A percentile compares a stretch with the other conserved stretches of the same genome.
These are phyloP conservation scores for Eimeria tenella DNA, from an alignment of 169 alveolate genomes.

Conservation along the genomic window DNA sequence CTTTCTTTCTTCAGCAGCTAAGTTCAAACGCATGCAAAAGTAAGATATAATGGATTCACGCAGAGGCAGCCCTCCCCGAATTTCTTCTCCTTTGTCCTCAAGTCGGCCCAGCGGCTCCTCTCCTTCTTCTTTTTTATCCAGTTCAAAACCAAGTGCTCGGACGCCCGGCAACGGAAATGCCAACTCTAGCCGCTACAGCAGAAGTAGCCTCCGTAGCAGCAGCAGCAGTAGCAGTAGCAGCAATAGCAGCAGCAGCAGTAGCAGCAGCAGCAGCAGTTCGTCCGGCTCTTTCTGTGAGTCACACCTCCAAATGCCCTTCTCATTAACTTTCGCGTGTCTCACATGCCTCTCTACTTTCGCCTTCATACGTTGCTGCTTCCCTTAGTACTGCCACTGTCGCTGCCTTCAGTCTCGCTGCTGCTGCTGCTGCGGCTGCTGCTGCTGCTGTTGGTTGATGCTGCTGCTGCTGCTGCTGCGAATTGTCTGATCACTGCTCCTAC, in stretches of 20 bases:
- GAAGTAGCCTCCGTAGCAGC: background rate
- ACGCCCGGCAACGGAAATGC: background rate
- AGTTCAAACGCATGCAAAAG: too few relatives aligned
- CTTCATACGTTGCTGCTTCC: background rate
- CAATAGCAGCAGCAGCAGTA: slow-evolving; percentile 20
- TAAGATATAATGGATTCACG: too few relatives aligned
- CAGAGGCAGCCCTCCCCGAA: too few relatives aligned
- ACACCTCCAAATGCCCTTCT: background rate
- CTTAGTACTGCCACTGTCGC: background rate
- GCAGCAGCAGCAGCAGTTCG: slow-evolving; percentile 34
- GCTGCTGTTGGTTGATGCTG: background rate
- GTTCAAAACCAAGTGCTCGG: background rate
- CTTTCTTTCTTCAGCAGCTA: too few relatives aligned
- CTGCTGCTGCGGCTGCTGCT: slow-evolving; percentile 15
- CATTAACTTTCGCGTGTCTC: background rate
- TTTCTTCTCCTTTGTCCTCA: background rate
- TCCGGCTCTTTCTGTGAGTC: background rate
- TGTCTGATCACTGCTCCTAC: background rate
- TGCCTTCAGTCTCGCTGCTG: background rate
- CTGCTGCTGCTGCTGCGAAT: slow-evolving; percentile 2
- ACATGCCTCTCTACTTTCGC: background rate
- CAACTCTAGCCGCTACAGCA: background rate
- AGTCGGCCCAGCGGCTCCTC: background rate
- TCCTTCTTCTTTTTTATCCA: background rate
- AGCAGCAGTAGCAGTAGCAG: background rate